Conservation (phyloP, 768 basidiomycete species). For the Paxillus ammoniavirescens region DNA sequence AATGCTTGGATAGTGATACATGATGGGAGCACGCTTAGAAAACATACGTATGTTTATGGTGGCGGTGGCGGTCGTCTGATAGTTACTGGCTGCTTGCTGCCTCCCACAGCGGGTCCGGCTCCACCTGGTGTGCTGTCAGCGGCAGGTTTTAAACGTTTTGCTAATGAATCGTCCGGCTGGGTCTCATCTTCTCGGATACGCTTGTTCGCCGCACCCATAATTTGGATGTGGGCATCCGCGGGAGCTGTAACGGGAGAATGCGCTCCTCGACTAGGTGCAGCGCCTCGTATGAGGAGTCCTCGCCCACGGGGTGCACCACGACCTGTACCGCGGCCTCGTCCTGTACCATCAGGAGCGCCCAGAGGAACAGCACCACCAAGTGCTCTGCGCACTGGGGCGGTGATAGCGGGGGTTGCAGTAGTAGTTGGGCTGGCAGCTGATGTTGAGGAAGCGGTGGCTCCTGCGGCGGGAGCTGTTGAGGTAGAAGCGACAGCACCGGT, state of each 20-base stretch:
- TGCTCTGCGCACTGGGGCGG: slow-evolving; percentile 31
- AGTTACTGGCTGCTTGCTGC: slow-evolving; percentile 32
- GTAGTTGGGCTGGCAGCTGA: slow-evolving; percentile 18
- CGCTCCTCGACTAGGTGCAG: slow-evolving; percentile 19
- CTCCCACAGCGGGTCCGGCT: slow-evolving; percentile 5
- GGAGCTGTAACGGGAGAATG: slow-evolving; percentile 27
- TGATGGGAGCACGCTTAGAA: neutral
- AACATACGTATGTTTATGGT: slow-evolving; percentile 2
- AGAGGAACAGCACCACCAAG: slow-evolving; percentile 30
- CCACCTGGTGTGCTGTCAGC: slow-evolving; percentile 4
- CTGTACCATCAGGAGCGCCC: slow-evolving; percentile 18
- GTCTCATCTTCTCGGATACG: slow-evolving; percentile 59
- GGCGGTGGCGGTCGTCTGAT: slow-evolving; percentile 32
- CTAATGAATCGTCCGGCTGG: slow-evolving; percentile 53
- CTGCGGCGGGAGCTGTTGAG: slow-evolving; percentile 5
- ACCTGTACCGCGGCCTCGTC: slow-evolving; percentile 26
- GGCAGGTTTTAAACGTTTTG: slow-evolving; percentile 65
- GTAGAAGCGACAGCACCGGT: slow-evolving; percentile 29
- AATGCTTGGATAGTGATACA: slow-evolving; percentile 23
- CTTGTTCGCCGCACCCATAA: slow-evolving; percentile 65
- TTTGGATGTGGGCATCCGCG: slow-evolving; percentile 46
- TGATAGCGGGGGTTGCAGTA: slow-evolving; percentile 22
- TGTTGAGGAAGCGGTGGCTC: slow-evolving; percentile 15
- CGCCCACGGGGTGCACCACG: slow-evolving; percentile 36
- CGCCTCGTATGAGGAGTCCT: slow-evolving; percentile 31